These are phyloP conservation scores for Albugo candida DNA, from an alignment of 352 stramenopile species.

Conservation along the genomic window DNA sequence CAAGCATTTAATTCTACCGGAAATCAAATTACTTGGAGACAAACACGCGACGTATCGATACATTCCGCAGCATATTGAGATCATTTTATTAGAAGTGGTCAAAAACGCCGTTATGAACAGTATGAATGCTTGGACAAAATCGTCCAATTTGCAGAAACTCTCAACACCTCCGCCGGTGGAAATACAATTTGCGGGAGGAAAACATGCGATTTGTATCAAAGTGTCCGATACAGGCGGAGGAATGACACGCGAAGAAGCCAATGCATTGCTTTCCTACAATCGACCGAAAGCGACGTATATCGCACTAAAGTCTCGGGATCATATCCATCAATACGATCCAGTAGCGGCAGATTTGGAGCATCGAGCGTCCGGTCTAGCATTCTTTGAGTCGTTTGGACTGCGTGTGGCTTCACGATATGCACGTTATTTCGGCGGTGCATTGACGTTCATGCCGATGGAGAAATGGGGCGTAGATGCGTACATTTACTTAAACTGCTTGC, in stretches of 20 bases:
- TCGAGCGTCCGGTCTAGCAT: slow-evolving; percentile 39
- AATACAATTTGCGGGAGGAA: slow-evolving; percentile 38
- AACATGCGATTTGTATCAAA: slow-evolving; percentile 62
- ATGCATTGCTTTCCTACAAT: slow-evolving; percentile 46
- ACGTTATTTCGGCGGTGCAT: slow-evolving; percentile 96
- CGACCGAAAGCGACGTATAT: slow-evolving; percentile 11
- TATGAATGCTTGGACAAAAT: slow-evolving; percentile 11
- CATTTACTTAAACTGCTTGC: slow-evolving; percentile 79
- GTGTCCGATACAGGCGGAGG: slow-evolving; percentile 53
- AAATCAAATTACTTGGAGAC: slow-evolving; percentile 35
- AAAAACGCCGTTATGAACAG: slow-evolving; percentile 71
- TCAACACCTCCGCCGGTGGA: slow-evolving; percentile 25
- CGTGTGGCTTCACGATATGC: slow-evolving; percentile 86
- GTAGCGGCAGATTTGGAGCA: slow-evolving; percentile 47
- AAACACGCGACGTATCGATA: slow-evolving; percentile 44
- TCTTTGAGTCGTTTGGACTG: slow-evolving; percentile 76
- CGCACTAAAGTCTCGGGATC: background rate
- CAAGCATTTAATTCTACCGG: slow-evolving; percentile 12
- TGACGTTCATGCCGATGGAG: slow-evolving; percentile 98
- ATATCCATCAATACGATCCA: slow-evolving; percentile 25
- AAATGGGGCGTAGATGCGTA: slow-evolving; percentile 93
- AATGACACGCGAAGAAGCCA: slow-evolving; percentile 55
- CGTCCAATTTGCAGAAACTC: background rate
- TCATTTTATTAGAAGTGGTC: slow-evolving; percentile 61
- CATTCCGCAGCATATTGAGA: slow-evolving; percentile 64